Evolutionary conservation across 805 yeast genomes (phyloP).

Genomic region (Sungouiozyma ichnusensis): DNA sequence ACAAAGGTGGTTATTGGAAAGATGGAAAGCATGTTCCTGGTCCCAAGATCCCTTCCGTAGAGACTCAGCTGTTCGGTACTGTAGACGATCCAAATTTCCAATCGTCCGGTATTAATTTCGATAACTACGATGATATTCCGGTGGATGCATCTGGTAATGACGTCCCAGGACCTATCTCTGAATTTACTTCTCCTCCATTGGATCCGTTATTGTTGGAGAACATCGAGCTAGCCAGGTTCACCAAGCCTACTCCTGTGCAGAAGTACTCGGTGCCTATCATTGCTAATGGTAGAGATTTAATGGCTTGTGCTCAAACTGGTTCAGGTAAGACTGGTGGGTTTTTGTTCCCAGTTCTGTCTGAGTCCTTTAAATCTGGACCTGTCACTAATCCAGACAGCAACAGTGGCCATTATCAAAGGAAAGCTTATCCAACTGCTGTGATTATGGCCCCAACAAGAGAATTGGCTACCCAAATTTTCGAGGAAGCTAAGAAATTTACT

Average conservation of each 20-base stretch:
- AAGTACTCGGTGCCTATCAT: slow-evolving; percentile 90
- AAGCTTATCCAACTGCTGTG: slow-evolving; percentile 89
- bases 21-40: slow-evolving; percentile 87
- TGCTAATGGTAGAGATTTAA: slow-evolving; percentile 79
- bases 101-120: slow-evolving; percentile 96
- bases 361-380: slow-evolving; percentile 85
- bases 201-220: slow-evolving; percentile 79
- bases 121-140: slow-evolving; percentile 96
- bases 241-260: slow-evolving; percentile 94
- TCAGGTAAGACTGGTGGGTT: slow-evolving; percentile 99
- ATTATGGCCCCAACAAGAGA: slow-evolving; percentile 99
- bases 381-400: slow-evolving; percentile 30
- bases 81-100: slow-evolving; percentile 53
- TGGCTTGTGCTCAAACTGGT: slow-evolving; percentile 98
- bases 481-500: slow-evolving; percentile 89
- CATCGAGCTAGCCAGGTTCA: slow-evolving; percentile 79
- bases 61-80: slow-evolving; percentile 80
- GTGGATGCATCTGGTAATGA: slow-evolving; percentile 94
- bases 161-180: slow-evolving; percentile 85
- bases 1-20: slow-evolving; percentile 55
- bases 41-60: slow-evolving; percentile 55
- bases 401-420: slow-evolving; percentile 46
- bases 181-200: slow-evolving; percentile 87
- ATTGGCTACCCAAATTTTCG: slow-evolving; percentile 91
- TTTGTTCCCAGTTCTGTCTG: slow-evolving; percentile 92